phyloP scores from a whole-genome alignment of 805 yeast species.

The Helenozyma baotianmanensis region DNA sequence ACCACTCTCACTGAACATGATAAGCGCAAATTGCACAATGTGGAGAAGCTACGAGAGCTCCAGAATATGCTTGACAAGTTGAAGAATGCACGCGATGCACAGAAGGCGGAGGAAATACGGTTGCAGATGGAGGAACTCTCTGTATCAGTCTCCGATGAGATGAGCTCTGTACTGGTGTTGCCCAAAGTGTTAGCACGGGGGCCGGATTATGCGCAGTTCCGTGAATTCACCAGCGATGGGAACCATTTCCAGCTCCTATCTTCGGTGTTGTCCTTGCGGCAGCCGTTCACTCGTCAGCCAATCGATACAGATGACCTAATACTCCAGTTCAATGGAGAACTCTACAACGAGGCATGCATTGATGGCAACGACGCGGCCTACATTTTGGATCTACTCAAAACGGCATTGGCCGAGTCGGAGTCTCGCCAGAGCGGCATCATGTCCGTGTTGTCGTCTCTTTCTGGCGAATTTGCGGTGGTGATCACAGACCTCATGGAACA shows the following conservation, averaged over 20 bases:
- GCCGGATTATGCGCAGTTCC: slow-evolving; percentile 45
- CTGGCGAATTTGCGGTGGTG: slow-evolving; percentile 82
- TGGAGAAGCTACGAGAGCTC: slow-evolving; percentile 24
- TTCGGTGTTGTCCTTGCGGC: slow-evolving; percentile 75
- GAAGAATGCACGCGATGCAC: slow-evolving; percentile 19
- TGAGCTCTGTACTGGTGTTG: neutral
- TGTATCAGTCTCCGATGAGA: neutral
- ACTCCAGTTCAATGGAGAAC: slow-evolving; percentile 87
- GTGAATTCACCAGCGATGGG: slow-evolving; percentile 6
- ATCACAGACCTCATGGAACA: slow-evolving; percentile 40
- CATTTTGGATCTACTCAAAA: slow-evolving; percentile 36
- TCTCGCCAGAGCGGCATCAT: slow-evolving; percentile 30
- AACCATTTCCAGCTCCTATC: slow-evolving; percentile 42
- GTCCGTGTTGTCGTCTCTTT: slow-evolving; percentile 39
- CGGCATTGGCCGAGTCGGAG: slow-evolving; percentile 8
- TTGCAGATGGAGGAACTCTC: slow-evolving; percentile 3
- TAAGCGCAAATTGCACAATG: slow-evolving; percentile 23
- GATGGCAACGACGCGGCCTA: slow-evolving; percentile 60
- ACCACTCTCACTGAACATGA: slow-evolving; percentile 13
- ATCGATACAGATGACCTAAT: slow-evolving; percentile 25
- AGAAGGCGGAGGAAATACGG: slow-evolving; percentile 7
- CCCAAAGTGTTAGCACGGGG: slow-evolving; percentile 51
- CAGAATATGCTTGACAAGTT: slow-evolving; percentile 19
- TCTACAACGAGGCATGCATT: slow-evolving; percentile 59
- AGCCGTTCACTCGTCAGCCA: slow-evolving; percentile 80